Evolutionary conservation across 805 yeast species (phyloP), one percentile per base, ranked within the genome.

Genomic region (Yamadazyma scolyti): DNA sequence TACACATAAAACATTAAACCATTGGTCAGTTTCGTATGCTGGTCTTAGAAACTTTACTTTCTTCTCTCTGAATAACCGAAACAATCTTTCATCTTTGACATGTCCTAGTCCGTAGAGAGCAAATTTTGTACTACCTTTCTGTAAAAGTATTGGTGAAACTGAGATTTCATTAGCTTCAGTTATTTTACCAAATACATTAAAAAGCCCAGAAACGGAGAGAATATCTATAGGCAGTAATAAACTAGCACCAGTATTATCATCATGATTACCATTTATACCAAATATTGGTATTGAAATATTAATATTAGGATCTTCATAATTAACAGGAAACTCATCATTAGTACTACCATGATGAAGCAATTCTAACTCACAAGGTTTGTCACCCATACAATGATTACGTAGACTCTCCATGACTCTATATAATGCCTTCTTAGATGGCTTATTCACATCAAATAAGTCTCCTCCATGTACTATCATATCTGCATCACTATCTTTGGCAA

Each of bases 211-310:
- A 5, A 83, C 85, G 12, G 85, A 74, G 9, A 93, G 60, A 3
- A 93, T 60, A 55, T 93, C 98, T 66, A 93, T 65, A 0, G 98
- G 95, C 33, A 89, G 79, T 9, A 93, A 61, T 32, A 85, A 59
- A 14, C 82, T 80, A 31, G 78, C 84, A 1, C 97, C 97, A 0
- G 95, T 84, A 3, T 96, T 86, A 57, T 93, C 97, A 56, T 93
- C 98, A 54, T 93, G 98, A 48, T 93, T 93, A 2, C 98, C 98
- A 27, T 90, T 78, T 4, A 93, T 90, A 5, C 89, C 90, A 65
- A 93, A 87, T 6, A 93, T 73, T 0, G 98, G 98, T 10, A 89
- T 73, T 0, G 95, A 78, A 3, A 93, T 80, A 55, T 93, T 93
- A 38, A 86, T 58, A 54, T 93, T 87, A 2, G 90, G 87, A 54